These are phyloP conservation scores for Wallacemonas rigidus DNA, from an alignment of 208 protist genomes.

Conservation along the genomic window DNA sequence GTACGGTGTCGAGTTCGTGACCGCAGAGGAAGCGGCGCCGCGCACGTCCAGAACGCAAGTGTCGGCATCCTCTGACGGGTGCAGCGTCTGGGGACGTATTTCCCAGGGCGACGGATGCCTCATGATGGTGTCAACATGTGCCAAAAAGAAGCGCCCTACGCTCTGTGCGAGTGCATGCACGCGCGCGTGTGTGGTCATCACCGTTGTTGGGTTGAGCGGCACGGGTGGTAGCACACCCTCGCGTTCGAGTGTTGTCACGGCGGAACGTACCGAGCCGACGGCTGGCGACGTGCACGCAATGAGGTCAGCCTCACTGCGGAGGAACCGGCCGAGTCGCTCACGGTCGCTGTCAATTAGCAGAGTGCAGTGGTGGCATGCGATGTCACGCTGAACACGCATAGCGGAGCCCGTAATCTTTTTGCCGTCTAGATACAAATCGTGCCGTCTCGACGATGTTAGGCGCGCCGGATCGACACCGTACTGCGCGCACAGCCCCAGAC, in stretches of 20 bases:
- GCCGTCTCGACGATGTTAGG: constrained; percentile 64
- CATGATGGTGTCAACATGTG: constrained; percentile 31
- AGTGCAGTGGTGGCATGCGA: constrained; percentile 88
- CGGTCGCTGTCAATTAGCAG: constrained; percentile 62
- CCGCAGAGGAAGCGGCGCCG: neutral
- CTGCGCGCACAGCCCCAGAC: constrained; percentile 40
- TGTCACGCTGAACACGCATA: constrained; percentile 86
- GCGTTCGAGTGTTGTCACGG: constrained; percentile 64
- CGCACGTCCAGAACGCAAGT: constrained; percentile 30
- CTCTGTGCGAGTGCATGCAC: constrained; percentile 25
- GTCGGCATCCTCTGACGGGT: neutral
- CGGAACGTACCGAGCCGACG: constrained; percentile 65
- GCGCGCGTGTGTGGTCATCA: neutral
- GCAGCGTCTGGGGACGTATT: constrained; percentile 17
- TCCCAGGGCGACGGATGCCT: constrained; percentile 39
- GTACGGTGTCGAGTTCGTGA: neutral
- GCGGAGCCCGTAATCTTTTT: constrained; percentile 88
- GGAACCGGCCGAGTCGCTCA: constrained; percentile 43
- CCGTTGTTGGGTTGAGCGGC: neutral
- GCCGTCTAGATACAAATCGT: constrained; percentile 85
- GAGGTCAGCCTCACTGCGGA: constrained; percentile 59
- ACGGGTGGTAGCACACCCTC: constrained; percentile 21
- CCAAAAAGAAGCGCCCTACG: constrained; percentile 49
- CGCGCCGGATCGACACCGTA: constrained; percentile 42
- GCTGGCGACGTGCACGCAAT: constrained; percentile 49